A percentile compares a stretch with the other conserved stretches of the same genome.
Conservation (phyloP, 2,329 filamentous ascomycete species). For the Pseudogymnoascus sp. region DNA sequence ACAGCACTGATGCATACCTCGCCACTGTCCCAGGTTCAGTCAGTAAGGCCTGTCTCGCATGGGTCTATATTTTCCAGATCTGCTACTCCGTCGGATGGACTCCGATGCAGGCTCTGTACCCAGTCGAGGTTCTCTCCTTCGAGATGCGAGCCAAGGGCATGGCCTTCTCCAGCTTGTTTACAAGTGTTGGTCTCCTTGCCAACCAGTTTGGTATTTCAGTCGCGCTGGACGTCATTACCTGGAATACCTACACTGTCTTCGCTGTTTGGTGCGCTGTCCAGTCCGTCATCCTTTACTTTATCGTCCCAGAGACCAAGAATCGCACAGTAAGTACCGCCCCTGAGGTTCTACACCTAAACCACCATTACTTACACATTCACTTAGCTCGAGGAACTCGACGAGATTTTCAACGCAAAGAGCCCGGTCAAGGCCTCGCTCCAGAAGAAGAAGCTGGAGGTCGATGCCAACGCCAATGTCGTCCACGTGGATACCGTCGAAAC, state of each 20-base stretch:
- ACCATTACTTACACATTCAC: background rate
- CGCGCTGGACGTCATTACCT: slow-evolving; percentile 40
- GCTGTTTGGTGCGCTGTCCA: slow-evolving; percentile 36
- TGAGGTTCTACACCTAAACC: background rate
- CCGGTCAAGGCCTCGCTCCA: slow-evolving; percentile 37
- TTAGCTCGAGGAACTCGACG: slow-evolving; percentile 43
- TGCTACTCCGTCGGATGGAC: slow-evolving; percentile 42
- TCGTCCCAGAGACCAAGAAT: slow-evolving; percentile 42
- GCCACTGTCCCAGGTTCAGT: slow-evolving; percentile 17
- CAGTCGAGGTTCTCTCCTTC: slow-evolving; percentile 45
- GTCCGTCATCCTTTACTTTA: slow-evolving; percentile 37
- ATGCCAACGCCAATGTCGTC: slow-evolving; percentile 20
- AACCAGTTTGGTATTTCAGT: slow-evolving; percentile 40
- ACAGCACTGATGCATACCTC: background rate
- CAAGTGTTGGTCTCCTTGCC: slow-evolving; percentile 37
- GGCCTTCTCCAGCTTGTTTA: slow-evolving; percentile 39
- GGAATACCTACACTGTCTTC: slow-evolving; percentile 47
- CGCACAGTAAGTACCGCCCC: slow-evolving; percentile 28
- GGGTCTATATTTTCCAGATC: slow-evolving; percentile 47
- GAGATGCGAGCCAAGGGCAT: slow-evolving; percentile 49
- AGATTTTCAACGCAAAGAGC: slow-evolving; percentile 38
- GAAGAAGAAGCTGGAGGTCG: slow-evolving; percentile 34
- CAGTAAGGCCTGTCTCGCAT: slow-evolving; percentile 39
- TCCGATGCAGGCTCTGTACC: slow-evolving; percentile 40
- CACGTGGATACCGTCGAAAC: background rate